Evolutionary conservation across 176 grass and related monocot species (phyloP).

Genomic region (Rhynchospora pubera): DNA sequence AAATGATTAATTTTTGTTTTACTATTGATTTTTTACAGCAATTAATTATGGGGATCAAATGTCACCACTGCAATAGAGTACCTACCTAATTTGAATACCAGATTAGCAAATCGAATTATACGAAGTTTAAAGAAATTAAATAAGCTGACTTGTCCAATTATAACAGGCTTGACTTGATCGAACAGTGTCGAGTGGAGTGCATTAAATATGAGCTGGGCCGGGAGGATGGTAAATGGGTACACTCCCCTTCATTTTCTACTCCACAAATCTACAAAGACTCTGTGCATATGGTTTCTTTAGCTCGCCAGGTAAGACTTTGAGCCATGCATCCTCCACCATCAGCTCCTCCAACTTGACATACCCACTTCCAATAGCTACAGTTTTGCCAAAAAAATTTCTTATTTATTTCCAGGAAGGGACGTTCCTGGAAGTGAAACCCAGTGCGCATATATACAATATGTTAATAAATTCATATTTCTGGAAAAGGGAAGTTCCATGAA

Average conservation of each 20-base stretch:
- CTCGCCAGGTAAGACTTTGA: constrained; percentile 49
- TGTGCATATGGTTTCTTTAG: constrained; percentile 69
- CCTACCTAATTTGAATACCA: neutral
- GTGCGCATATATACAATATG: constrained; percentile 69
- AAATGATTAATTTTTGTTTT: too few relatives aligned
- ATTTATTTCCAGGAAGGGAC: neutral
- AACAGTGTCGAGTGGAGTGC: constrained; percentile 78
- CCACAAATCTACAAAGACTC: constrained; percentile 71
- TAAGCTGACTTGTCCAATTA: constrained; percentile 76
- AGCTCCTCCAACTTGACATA: constrained; percentile 78
- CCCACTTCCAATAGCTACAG: constrained; percentile 25
- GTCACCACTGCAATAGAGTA: neutral
- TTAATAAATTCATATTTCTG: constrained; percentile 56
- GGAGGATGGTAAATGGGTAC: constrained; percentile 66
- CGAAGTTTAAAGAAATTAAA: neutral
- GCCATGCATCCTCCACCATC: constrained; percentile 75
- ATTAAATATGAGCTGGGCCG: constrained; percentile 74
- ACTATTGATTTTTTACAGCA: neutral
- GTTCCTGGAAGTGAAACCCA: constrained; percentile 24
- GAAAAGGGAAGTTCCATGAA: constrained; percentile 51
- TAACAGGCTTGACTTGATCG: constrained; percentile 72
- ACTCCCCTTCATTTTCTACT: constrained; percentile 41
- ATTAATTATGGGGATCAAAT: neutral
- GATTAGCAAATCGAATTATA: neutral
- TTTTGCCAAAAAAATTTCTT: neutral